These are phyloP conservation scores for Brassica napus DNA, from an alignment of 345 rosid genomes.

Conservation along the genomic window Da-Ae NC_063443.1:1184501-1185000, in stretches of 20 bases:
- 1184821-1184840: too few relatives aligned
- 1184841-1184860: too few relatives aligned
- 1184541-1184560: not conserved
- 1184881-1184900: too few relatives aligned
- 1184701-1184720: conserved; percentile 1
- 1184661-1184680: not conserved
- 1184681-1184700: not conserved
- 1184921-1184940: not conserved
- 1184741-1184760: not conserved
- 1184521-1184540: not conserved
- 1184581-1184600: not conserved
- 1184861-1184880: too few relatives aligned
- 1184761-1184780: not conserved
- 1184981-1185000: not conserved
- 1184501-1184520: not conserved
- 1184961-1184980: not conserved
- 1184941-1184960: not conserved
- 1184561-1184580: not conserved
- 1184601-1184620: not conserved
- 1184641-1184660: not conserved
- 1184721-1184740: not conserved
- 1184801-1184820: too few relatives aligned
- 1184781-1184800: not conserved
- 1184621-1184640: not conserved
- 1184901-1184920: too few relatives aligned